Base-by-base conservation (phyloP, 768 basidiomycete species). In the Termitomyces sp. region DNA sequence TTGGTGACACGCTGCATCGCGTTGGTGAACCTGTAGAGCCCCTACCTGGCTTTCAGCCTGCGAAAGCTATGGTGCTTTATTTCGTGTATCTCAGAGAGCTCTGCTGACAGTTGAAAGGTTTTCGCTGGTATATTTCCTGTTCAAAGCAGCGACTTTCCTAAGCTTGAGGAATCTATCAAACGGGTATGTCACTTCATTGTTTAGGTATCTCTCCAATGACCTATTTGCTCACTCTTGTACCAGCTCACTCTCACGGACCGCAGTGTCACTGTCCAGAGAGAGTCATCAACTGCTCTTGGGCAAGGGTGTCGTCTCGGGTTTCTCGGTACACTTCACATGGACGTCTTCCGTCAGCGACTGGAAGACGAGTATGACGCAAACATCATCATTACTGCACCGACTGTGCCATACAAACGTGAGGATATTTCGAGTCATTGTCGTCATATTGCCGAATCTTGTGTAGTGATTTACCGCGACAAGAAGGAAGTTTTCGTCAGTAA, bases 341-440 rank as follows among this genome's bases (percentile, higher is more conserved):
- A 96, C 65, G 91, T 95, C 39, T 93, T 94, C 72, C 88, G 95
- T 22, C 97, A 99, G 69, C 84, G 97, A 14, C 77, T 99, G 4
- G 97, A 98, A 72, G 97, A 99, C 65, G 97, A 99, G 70, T 94
- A 97, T 64, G 87, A 93, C 57, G 91, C 95, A 33, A 94, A 90
- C 66, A 87, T 98, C 57, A 94, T 98, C 64, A 84, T 98, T 55
- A 99, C 97, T 12, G 90, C 95, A 3, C 97, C 97, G 1, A 95
- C 95, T 2, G 96, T 98, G 20, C 95, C 96, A 27, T 95, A 94
- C 71, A 90, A 93, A 78, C 73, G 95, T 91, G 53, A 57, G 73
- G 61, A 46, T n/a, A n/a, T 18, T 46, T 26, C 52, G 27, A 48
- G 48, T 22, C 16, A 50, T 50, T 56, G 57, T 18, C 43, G 55